Evolutionary conservation across 345 rosid genomes (phyloP), one percentile per base, ranked within the genome.

Genomic region (Syzygium aromaticum): DNA sequence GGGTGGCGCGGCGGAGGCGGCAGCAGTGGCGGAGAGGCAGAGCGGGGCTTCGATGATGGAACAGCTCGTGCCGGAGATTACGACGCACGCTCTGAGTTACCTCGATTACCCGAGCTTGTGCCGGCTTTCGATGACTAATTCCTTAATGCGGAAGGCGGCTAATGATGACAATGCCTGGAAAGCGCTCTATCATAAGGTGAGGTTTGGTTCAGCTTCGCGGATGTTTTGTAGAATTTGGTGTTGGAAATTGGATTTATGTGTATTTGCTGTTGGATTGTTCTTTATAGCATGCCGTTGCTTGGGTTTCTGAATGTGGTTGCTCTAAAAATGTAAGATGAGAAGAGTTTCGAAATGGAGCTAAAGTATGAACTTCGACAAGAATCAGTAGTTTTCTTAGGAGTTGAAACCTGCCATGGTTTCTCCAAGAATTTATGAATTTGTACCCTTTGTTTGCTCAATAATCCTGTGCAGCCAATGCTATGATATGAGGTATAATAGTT

Each of bases 101-200:
- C 91, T 98, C 95, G 99, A 98, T 94, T 98, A 94, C 89, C 96
- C 96, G 5, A 98, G 99, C 90, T 91, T 98, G 85, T 98, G 99
- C 90, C 91, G 99, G 54, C 93, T 98, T 86, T 98, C 99, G 7
- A 96, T 98, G 99, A 98, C 99, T 61, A 98, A 96, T 91, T 96
- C 99, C 13, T 90, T 94, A 93, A 98, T 98, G 99, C 94, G 99
- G 84, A 96, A 93, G 89, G 99, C 99, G 84, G 99, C 99, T 56
- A 98, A 98, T 86, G 99, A 98, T 86, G 99, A 98, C 87, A 98
- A 94, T 89, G 99, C 99, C 84, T 98, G 99, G 99, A 98, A 96
- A 84, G 98, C 97, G 27, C 96, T 98, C 23, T 98, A 96, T 93
- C 98, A 95, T 89, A 98, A 98, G 99, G 99, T 95, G 52, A 9